phyloP scores from a whole-genome alignment of 208 protist genomes.

The Trypanosoma conorhini region DNA sequence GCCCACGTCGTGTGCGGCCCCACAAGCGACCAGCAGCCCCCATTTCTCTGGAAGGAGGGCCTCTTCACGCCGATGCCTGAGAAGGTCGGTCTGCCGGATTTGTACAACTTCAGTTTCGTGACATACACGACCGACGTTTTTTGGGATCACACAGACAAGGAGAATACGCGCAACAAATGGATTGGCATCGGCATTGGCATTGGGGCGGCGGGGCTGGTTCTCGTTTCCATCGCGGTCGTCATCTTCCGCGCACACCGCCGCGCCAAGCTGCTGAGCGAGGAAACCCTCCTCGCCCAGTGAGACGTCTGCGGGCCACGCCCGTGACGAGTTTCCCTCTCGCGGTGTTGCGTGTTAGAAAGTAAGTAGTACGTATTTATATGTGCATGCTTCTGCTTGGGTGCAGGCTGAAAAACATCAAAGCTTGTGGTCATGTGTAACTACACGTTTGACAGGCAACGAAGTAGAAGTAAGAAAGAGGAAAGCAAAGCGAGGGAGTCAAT shows the following conservation, averaged over 20 bases:
- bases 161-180: conserved; percentile 17
- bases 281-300: background rate
- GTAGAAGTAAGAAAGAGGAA: no score
- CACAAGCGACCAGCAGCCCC: conserved; percentile 27
- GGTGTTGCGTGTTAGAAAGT: no score
- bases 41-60: conserved; percentile 30
- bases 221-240: conserved; percentile 1
- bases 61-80: conserved; percentile 36
- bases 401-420: background rate
- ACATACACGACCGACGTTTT: conserved; percentile 2
- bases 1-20: conserved; percentile 35
- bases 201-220: background rate
- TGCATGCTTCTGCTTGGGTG: background rate
- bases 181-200: conserved; percentile 19
- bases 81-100: conserved; percentile 19
- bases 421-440: no score
- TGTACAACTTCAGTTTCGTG: conserved; percentile 31
- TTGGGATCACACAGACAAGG: background rate
- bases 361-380: background rate
- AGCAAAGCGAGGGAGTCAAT: no score
- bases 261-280: background rate
- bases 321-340: no score
- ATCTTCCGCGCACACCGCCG: background rate
- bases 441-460: no score
- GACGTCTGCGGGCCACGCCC: background rate